These are phyloP conservation scores for Herpetomonas samuelpessoai DNA, from an alignment of 208 protist genomes.

Conservation along the genomic window DNA sequence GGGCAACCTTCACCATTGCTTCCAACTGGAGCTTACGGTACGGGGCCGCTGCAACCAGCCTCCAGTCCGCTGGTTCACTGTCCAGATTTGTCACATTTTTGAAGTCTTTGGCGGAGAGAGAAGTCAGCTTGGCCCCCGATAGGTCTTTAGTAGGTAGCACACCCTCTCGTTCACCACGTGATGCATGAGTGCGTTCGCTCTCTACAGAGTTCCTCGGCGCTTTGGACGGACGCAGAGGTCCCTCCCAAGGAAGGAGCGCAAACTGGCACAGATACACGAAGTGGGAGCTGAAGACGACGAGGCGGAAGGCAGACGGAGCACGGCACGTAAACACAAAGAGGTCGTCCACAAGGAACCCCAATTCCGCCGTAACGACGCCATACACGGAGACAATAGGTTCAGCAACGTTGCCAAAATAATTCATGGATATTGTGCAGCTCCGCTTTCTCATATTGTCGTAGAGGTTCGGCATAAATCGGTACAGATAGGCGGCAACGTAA, in stretches of 20 bases:
- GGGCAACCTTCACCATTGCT: background rate
- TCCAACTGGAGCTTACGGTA: background rate
- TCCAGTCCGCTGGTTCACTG: background rate
- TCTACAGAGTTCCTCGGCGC: no score
- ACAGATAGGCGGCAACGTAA: constrained; percentile 70
- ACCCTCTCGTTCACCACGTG: no score
- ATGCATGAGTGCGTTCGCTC: no score
- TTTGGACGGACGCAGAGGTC: constrained; percentile 24
- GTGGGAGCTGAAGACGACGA: constrained; percentile 57
- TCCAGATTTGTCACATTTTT: background rate
- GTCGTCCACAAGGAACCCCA: constrained; percentile 74
- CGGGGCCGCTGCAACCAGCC: background rate
- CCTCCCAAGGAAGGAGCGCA: constrained; percentile 57
- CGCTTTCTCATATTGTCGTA: constrained; percentile 71
- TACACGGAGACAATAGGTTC: constrained; percentile 17
- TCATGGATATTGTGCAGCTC: constrained; percentile 66
- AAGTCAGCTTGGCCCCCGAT: no score
- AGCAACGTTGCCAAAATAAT: constrained; percentile 34
- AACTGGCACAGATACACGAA: constrained; percentile 63
- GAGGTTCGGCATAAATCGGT: constrained; percentile 75
- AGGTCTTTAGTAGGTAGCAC: no score
- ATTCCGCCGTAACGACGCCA: constrained; percentile 33
- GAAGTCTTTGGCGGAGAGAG: background rate
- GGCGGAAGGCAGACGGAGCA: constrained; percentile 56
- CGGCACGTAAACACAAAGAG: constrained; percentile 83